Conservation (phyloP, 1,284 basidiomycete species). For the Ustilago tritici region DNA sequence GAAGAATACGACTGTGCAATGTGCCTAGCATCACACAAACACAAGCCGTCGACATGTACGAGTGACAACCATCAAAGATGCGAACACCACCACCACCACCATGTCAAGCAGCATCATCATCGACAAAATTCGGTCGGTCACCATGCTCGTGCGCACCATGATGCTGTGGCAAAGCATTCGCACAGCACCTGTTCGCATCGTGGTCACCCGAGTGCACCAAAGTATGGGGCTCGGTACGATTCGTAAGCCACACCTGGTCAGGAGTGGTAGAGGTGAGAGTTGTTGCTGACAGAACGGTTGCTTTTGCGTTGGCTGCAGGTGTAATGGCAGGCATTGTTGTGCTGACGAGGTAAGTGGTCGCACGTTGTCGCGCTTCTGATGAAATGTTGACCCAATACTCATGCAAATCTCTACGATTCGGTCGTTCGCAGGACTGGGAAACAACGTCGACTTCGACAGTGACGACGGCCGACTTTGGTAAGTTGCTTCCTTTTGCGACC, state of each 20-base stretch:
- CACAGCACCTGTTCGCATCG: conserved; percentile 1
- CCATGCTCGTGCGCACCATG: conserved; percentile 5
- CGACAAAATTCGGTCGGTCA: conserved; percentile 11
- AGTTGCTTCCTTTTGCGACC: not conserved
- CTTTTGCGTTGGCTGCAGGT: not conserved
- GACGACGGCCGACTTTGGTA: conserved; percentile 3
- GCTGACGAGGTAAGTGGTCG: not conserved
- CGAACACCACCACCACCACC: not conserved
- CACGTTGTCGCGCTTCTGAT: not conserved
- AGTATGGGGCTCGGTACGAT: not conserved
- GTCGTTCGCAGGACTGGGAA: conserved; percentile 19
- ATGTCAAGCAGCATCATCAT: conserved; percentile 14
- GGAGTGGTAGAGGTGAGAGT: too few relatives aligned
- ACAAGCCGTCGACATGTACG: not conserved
- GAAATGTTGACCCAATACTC: not conserved
- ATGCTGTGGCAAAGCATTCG: not conserved
- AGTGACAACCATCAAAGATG: not conserved
- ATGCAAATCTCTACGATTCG: not conserved
- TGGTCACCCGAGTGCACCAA: not conserved
- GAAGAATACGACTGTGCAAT: not conserved
- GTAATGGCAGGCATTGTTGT: conserved; percentile 3
- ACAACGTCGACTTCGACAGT: conserved; percentile 23
- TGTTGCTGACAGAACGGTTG: not conserved
- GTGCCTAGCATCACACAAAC: not conserved
- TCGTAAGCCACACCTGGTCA: conserved; percentile 4